These are phyloP conservation scores for Heterobasidion irregulare DNA, from an alignment of 1,284 basidiomycete species.

Conservation along the genomic window DNA sequence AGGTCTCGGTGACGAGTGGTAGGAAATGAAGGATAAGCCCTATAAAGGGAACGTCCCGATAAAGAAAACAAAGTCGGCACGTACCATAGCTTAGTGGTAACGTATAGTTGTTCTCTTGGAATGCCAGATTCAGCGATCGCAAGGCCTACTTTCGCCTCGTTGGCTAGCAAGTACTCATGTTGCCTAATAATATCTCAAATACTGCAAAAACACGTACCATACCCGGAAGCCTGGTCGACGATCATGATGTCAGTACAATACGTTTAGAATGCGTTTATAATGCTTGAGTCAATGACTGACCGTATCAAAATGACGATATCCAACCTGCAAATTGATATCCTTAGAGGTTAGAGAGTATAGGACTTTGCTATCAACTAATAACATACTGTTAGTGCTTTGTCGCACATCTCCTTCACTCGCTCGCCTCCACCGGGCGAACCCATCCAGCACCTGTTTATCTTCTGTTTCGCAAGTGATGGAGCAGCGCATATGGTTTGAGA, in stretches of 20 bases:
- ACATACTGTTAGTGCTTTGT: slow-evolving; percentile 25
- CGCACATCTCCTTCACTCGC: slow-evolving; percentile 27
- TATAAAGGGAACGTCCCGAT: too few species aligned
- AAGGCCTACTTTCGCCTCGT: slow-evolving; percentile 39
- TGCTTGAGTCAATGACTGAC: slow-evolving; percentile 13
- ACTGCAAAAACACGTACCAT: slow-evolving; percentile 6
- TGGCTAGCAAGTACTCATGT: slow-evolving; percentile 18
- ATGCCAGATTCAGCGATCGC: slow-evolving; percentile 39
- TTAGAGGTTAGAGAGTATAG: too few species aligned
- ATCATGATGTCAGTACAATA: too few species aligned
- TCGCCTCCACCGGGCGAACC: slow-evolving; percentile 24
- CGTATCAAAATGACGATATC: slow-evolving; percentile 34
- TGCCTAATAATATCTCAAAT: too few species aligned
- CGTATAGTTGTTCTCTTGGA: slow-evolving; percentile 37
- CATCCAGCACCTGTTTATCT: slow-evolving; percentile 30
- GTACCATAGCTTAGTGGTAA: slow-evolving; percentile 40
- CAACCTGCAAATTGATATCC: too few species aligned
- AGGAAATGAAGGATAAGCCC: too few species aligned
- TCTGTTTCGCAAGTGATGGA: too few species aligned
- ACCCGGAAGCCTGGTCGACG: slow-evolving; percentile 9
- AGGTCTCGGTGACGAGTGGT: too few species aligned
- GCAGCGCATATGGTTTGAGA: background rate
- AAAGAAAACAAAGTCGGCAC: slow-evolving; percentile 1
- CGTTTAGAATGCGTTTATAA: too few species aligned
- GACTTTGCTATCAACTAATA: too few species aligned